Evolutionary conservation across 2,329 filamentous ascomycete genomes (phyloP), one percentile per base, ranked within the genome.

Genomic region (Ceratocystiopsis brevicomis): DNA sequence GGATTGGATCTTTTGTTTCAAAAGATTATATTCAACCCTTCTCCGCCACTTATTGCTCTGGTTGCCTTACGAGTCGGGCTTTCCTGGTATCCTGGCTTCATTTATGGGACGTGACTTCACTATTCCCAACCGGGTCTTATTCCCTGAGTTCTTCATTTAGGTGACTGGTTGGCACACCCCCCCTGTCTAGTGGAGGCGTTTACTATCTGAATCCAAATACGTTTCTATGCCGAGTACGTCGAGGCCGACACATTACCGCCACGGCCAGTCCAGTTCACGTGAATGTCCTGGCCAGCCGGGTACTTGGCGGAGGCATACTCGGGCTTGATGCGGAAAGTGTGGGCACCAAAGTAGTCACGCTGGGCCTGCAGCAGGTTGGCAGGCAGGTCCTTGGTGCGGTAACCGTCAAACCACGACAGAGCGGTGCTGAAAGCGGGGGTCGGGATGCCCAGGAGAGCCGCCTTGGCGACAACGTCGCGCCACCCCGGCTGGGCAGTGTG

Each of bases 201-300:
- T 30, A 11, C 10, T 30, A 11, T 17, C 10, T 14, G n/a, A 36
- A 13, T 13, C 3, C 34, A 13, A 36, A 36, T 2, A 10, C 25
- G 10, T 30, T 30, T 30, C 43, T 92, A 96, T 71, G 84, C 90
- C 68, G 86, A 82, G 75, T 98, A 98, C 54, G 87, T 96, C 42
- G 87, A 94, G 57, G 90, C 90, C 55, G 86, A 94, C 52, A 98
- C 82, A 61, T 96, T 90, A 59, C 90, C 90, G 61, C 90, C 90
- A 62, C 90, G 82, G 57, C 90, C 90, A 55, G 90, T 98, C 90
- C 90, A 98, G 83, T 98, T 98, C 65, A 96, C 86, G 76, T 98
- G 90, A 61, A 88, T 90, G 64, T 96, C 77, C 68, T 86, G 69
- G 63, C 79, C 85, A 55, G 71, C 76, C 52, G 78, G 80, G 71